Percentiles rank a stretch among this genome's conserved stretches.
Evolutionary conservation across 2,329 filamentous ascomycete genomes (phyloP).

Genomic region (Leptographium wingfieldii): DNA sequence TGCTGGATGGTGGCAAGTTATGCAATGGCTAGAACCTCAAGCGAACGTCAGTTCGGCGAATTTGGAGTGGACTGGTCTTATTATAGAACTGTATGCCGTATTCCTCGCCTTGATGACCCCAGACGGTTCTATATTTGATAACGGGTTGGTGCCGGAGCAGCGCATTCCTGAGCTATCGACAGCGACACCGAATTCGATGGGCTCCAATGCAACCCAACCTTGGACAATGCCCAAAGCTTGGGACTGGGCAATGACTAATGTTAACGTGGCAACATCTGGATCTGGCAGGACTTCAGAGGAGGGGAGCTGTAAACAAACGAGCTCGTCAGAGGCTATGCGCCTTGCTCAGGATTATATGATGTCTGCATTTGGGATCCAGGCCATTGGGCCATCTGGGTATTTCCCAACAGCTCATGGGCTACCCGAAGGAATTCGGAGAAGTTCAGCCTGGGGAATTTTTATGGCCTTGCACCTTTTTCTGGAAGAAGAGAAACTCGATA

Average conservation of each 20-base stretch:
- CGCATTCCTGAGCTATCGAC: too few relatives aligned
- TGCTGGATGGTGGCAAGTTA: constrained; percentile 60
- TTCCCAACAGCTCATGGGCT: constrained; percentile 47
- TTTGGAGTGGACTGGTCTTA: constrained; percentile 57
- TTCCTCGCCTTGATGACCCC: constrained; percentile 28
- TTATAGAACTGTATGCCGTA: constrained; percentile 50
- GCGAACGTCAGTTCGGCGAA: constrained; percentile 29
- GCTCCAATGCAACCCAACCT: not conserved
- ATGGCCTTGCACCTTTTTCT: constrained; percentile 73
- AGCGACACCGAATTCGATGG: not conserved
- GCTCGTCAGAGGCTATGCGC: constrained; percentile 38
- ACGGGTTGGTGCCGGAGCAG: too few relatives aligned
- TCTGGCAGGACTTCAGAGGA: not conserved
- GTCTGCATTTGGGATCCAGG: constrained; percentile 42
- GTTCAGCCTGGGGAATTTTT: constrained; percentile 52
- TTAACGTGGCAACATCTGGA: not conserved
- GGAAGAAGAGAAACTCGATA: constrained; percentile 78
- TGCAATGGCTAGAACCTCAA: constrained; percentile 48
- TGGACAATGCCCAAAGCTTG: constrained; percentile 7
- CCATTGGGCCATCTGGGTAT: constrained; percentile 43
- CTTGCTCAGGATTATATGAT: constrained; percentile 54
- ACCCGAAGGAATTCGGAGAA: constrained; percentile 44
- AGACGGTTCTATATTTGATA: not conserved
- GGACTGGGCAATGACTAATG: constrained; percentile 19
- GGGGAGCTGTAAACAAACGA: not conserved